Base-by-base conservation (phyloP, 139 green algal species). In the Chlorella vulgaris region DNA sequence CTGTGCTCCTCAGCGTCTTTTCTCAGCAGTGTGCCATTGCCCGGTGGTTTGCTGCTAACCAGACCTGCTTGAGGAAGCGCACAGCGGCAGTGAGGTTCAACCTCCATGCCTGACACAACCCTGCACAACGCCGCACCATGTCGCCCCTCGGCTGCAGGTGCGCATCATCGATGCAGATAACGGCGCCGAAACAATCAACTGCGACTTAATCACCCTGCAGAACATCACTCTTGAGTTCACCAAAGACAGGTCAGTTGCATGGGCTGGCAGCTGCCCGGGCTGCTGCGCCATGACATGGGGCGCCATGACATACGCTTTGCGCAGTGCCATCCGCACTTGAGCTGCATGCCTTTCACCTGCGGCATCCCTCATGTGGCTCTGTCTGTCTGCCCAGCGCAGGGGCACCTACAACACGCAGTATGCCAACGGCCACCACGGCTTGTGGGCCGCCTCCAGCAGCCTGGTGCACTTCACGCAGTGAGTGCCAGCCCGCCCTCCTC, bases 381-480 rank as follows among this genome's bases (percentile, higher is more conserved):
- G 47, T 55, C 47, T 15, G 15, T 55, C 15, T 10, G n/a, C 5
- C 31, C 33, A n/a, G n/a, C 10, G 29, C 70, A 66, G 51, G 35
- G 51, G 53, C 26, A 29, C 13, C 26, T 38, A 51, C 26, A 51
- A 50, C 51, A 51, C 58, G 6, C 35, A 35, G 2, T 21, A 51
- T 47, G 24, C 38, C 33, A 79, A 51, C 51, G 73, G 73, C 31
- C 73, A 68, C 73, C 73, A 68, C 53, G 73, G 51, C 22, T 10
- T 79, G 35, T 79, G 73, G 73, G 73, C 53, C 8, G 51, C 51
- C 8, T 47, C 51, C 73, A 55, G 36, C 53, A 68, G 51, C 53
- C 38, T 61, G 10, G 50, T 78, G 21, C 70, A 61, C 5, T 78
- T 78, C 47, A 78, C 70, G 19, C 24, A 63, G 70, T 66, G 70